Evolutionary conservation across 2,329 filamentous ascomycete genomes (phyloP), one percentile per base, ranked within the genome.

Genomic region (Aureobasidium namibiae): DNA sequence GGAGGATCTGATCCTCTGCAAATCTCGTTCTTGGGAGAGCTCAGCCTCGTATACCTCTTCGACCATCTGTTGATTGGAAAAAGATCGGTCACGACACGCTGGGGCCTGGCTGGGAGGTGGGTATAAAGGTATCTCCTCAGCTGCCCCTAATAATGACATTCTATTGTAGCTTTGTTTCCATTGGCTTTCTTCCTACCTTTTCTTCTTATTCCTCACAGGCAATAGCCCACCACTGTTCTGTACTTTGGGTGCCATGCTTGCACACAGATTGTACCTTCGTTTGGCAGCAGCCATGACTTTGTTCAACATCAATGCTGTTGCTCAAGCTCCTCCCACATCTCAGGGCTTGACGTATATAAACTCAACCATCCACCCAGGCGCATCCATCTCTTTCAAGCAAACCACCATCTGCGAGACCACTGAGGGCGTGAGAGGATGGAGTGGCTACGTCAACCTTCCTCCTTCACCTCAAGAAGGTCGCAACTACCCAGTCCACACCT

Each of bases 371-470:
- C 45, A 36, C 21, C 42, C 31, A 4, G 53, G 31, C 6, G 42
- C 42, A 8, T 57, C 53, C 1, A 39, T 57, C 23, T 46, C 53
- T 3, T 57, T 36, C 31, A 57, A 39, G 10, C 29, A 57, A n/a
- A 46, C 53, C 6, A 36, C 13, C 0, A 65, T 79, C 26, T 79
- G 77, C 61, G 77, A 79, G 64, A 79, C 76, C 0, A 79, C 76
- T 1, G 73, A 75, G 1, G 76, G 76, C 3, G 77, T 79, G 38
- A 73, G 76, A 36, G 75, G 73, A 1, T 79, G 78, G 61, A 59
- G 61, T 14, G 65, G 65, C 34, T 65, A 65, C 33, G 54, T 67
- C 71, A 74, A 64, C 14, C 46, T 67, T 1, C 65, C 63, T n/a
- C 18, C 56, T 16, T n/a, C 45, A 24, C 44, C 34, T 10, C 10